Evolutionary conservation across 306 rosid species (phyloP), one percentile per base, ranked within the genome.

Genomic region (Hippophae rhamnoides): DNA sequence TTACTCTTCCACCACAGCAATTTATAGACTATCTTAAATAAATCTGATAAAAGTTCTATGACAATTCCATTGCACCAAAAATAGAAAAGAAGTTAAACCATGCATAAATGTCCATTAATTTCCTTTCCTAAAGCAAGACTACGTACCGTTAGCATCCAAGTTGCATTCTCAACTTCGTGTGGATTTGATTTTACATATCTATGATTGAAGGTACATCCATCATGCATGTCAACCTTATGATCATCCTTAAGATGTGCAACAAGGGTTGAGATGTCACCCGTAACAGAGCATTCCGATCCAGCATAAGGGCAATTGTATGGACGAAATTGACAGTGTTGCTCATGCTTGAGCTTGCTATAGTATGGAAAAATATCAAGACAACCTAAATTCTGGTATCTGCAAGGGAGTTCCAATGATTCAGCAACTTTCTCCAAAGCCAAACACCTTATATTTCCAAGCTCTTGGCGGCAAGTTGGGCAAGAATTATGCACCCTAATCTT

Each of bases 381-480:
- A 43, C 99, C 96, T 57, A 81, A 72, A 69, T 65, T 78, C 78
- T 80, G 95, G 73, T 85, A 92, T 69, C 71, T 78, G 88, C 95
- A 92, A 26, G 93, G 90, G 50, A 92, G 92, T 68, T 92, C 95
- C 66, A 85, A 74, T 1, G 96, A 88, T 72, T 83, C 89, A 1
- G 95, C 99, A 58, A 92, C 87, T 69, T 86, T 88, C 78, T 92
- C 99, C 83, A 92, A 62, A 52, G 99, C 99, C 89, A 92, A 80
- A 68, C 99, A 92, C 72, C 95, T 78, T 58, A 92, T 88, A 52
- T 86, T 82, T 14, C 86, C 90, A 8, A 92, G 96, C 48, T 92
- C 96, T 13, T 67, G 71, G 57, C 81, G 86, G 64, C 99, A 88
- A 40, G 93, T 84, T 46, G 99, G 99, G 74, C 99, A 92, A 64